Base-by-base conservation (phyloP, 2,329 filamentous ascomycete species). In the Teratosphaeria zuluensis region DNA sequence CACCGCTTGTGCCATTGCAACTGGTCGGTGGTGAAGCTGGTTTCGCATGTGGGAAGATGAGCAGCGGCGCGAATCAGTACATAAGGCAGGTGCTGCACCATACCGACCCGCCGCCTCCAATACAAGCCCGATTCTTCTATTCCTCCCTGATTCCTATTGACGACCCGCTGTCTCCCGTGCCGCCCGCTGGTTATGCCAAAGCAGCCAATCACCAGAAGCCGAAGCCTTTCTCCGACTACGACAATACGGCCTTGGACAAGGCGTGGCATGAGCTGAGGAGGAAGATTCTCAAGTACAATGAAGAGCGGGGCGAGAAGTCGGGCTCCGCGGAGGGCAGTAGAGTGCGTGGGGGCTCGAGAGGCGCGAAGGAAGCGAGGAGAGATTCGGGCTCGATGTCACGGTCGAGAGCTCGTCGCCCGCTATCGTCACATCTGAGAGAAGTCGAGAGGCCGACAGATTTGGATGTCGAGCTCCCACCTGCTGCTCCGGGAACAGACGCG, bases 1-100 rank as follows among this genome's bases (percentile, higher is more conserved):
- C 24, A 28, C 24, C 2, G 24, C 24, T 28, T 2, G 24, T 28
- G 24, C 24, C 24, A 28, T 28, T 28, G 24, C 24, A 28, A 28
- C 2, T 28, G 24, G 24, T 28, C 24, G 24, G 24, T 28, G 24
- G 24, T 28, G 24, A 28, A 28, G 24, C 24, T 28, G 24, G 24
- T 28, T 28, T 28, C 24, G 24, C 24, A 28, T 28, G 24, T 28
- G 24, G 24, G 24, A 58, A 3, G 51, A 61, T 59, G 57, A 58
- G 52, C 52, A 31, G 52, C 31, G 56, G 62, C 33, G 68, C 75
- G 38, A 77, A 76, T 62, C 72, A 74, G 61, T 78, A 77, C 66
- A 75, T 77, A 54, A 72, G 76, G 55, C 72, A 77, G 62, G 70
- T 77, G 28, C 68, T 78, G 30, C 76, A 78, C 62, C 65, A 70